Base-by-base conservation (phyloP, 345 rosid species). In the Eucalyptus regnans region DNA sequence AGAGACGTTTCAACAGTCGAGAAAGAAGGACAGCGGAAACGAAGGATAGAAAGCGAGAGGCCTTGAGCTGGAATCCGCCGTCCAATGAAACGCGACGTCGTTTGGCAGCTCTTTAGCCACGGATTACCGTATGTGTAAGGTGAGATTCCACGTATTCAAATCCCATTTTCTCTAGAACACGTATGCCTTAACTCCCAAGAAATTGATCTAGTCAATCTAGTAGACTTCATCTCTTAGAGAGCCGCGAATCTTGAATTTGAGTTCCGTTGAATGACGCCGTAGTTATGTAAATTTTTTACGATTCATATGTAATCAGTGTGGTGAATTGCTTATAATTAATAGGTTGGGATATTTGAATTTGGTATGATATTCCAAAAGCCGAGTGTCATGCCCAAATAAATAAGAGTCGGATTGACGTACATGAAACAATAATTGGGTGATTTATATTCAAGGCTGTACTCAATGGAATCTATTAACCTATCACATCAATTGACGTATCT, bases 211-310 rank as follows among this genome's bases (percentile, higher is more conserved):
- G 7, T 37, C 25, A 37, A 71, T 71, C 25, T 52, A 8, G 25
- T 5, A 37, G 81, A 37, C 5, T 64, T 71, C 8, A 10, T 71
- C 46, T 5, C 2, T 5, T 18, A 16, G 6, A 33, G 46, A 5
- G 8, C 27, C 13, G 9, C 0, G 46, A 37, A 37, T 37, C 81
- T 71, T 0, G 13, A 7, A 71, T 71, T 37, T 18, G 13, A 9
- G 13, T 0, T 33, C 46, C 5, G 25, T 17, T 0, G 9, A 64
- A 7, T 4, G 10, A n/a, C 2, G 7, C 7, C 8, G 3, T 0
- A 3, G 8, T 37, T 14, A 37, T 37, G 0, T 37, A 37, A 71
- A 37, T 71, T 71, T 10, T 7, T 71, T 18, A 9, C 1, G 1
- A 33, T 8, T 71, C 46, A 20, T 33, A 18, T 37, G 1, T 2